phyloP scores from a whole-genome alignment of 768 basidiomycete species.

The Asterophora lycoperdoides region DNA sequence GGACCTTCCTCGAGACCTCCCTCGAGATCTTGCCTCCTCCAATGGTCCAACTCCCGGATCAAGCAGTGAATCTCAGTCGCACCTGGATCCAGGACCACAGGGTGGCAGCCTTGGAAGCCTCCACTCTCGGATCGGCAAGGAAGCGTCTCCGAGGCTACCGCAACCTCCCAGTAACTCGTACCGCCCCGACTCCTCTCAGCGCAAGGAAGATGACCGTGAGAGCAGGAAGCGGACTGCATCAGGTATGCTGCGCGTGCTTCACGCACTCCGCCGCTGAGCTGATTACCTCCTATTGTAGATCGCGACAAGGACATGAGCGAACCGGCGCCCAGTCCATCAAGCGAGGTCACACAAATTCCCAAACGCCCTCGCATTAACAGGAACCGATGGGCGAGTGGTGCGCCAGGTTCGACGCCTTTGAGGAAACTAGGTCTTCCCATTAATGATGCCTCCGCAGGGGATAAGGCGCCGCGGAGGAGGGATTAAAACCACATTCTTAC shows the following conservation, averaged over 20 bases:
- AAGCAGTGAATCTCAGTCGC: slow-evolving; percentile 15
- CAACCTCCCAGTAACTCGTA: slow-evolving; percentile 40
- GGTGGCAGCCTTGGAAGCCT: slow-evolving; percentile 25
- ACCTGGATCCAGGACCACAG: slow-evolving; percentile 21
- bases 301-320: slow-evolving; percentile 57
- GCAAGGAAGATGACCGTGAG: slow-evolving; percentile 64
- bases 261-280: slow-evolving; percentile 2
- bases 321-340: slow-evolving; percentile 25
- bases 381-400: slow-evolving; percentile 37
- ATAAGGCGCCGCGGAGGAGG: slow-evolving; percentile 55
- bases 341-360: slow-evolving; percentile 40
- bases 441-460: slow-evolving; percentile 59
- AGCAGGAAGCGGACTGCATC: slow-evolving; percentile 63
- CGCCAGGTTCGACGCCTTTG: slow-evolving; percentile 38
- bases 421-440: slow-evolving; percentile 54
- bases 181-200: slow-evolving; percentile 35
- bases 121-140: slow-evolving; percentile 57
- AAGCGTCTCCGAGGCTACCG: slow-evolving; percentile 33
- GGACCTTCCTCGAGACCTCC: slow-evolving; percentile 27
- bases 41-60: slow-evolving; percentile 19
- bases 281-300: slow-evolving; percentile 38
- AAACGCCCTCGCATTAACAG: slow-evolving; percentile 62
- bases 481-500: slow-evolving; percentile 31
- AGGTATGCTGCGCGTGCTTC: slow-evolving; percentile 40
- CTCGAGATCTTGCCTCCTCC: slow-evolving; percentile 42